Percentiles rank a stretch among this genome's conserved stretches.
These are phyloP conservation scores for Tinospora cordifolia DNA, from an alignment of 164 flowering plant genomes.

Conservation along the genomic window DNA sequence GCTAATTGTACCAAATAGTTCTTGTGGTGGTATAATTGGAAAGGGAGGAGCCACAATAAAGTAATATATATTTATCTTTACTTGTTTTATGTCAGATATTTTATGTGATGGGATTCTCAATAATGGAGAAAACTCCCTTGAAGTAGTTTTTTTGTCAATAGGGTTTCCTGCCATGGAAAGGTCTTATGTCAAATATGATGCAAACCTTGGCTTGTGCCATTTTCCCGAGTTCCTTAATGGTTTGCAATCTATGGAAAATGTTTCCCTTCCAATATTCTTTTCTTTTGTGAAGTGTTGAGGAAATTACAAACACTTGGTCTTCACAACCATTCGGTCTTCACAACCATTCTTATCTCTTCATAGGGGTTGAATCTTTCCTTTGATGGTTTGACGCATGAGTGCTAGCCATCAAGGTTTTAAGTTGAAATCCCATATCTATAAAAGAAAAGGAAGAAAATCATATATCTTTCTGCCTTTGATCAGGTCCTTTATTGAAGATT, in stretches of 20 bases:
- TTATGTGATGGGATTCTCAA: neutral
- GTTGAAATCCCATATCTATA: too few relatives aligned
- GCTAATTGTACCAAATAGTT: conserved; percentile 79
- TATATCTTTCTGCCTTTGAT: conserved; percentile 15
- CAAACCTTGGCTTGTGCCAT: neutral
- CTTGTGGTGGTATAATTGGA: conserved; percentile 96
- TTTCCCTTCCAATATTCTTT: neutral
- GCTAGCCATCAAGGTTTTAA: too few relatives aligned
- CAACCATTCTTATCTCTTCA: neutral
- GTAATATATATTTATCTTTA: conserved; percentile 25
- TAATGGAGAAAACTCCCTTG: neutral
- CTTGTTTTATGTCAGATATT: neutral
- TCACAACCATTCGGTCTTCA: neutral
- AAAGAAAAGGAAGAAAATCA: too few relatives aligned
- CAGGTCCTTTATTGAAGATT: conserved; percentile 94
- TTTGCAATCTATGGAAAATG: neutral
- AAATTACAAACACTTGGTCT: neutral
- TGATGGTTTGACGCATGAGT: too few relatives aligned
- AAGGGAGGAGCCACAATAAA: conserved; percentile 92
- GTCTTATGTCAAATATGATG: neutral
- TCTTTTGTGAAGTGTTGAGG: neutral
- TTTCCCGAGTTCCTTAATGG: neutral
- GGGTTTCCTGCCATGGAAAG: neutral
- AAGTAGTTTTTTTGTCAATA: neutral
- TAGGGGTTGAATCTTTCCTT: too few relatives aligned